Evolutionary conservation across 129 eudicot species (phyloP), one percentile per base, ranked within the genome.

Genomic region (Flaveria brownii): DNA sequence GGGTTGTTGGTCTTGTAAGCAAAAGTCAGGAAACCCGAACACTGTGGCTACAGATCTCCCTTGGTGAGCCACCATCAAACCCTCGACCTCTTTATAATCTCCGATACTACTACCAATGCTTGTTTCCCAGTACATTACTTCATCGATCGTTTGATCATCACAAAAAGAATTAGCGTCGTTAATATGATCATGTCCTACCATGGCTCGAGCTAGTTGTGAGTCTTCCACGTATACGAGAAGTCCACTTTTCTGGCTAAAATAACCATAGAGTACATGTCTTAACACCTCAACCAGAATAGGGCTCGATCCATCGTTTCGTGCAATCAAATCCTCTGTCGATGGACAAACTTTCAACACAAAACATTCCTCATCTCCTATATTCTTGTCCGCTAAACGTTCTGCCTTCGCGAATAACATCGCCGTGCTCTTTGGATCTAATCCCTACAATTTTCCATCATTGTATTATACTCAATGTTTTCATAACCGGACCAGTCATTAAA

Each of bases 161-260:
- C 9, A 30, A 39, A 36, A 65, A 20, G 41, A 47, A n/a, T 8
- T 72, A 14, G 30, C 45, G 54, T 61, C 59, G 2, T 30, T 20
- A 17, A 17, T 43, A 1, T 73, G 43, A 12, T 49, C 55, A 15
- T 36, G 14, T 18, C 69, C 71, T 25, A 74, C 43, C 15, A 75
- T 81, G 41, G 85, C 91, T 62, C 91, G 73, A 18, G 91, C 82
- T 23, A 89, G 91, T 43, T 86, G 91, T 2, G 95, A 89, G 71
- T 89, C 95, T 62, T 89, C 95, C 84, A 89, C 39, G 83, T 89
- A 84, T 15, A 86, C 81, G 17, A 89, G 81, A 18, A 86, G 95
- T 0, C 95, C 95, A 23, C 82, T 86, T 79, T 83, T 84, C 73
- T 89, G 95, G 82, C 91, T 84, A 79, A 89, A 89, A 77, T 89